Base-by-base conservation (phyloP, 2,329 filamentous ascomycete species). In the Phoma sp. region DNA sequence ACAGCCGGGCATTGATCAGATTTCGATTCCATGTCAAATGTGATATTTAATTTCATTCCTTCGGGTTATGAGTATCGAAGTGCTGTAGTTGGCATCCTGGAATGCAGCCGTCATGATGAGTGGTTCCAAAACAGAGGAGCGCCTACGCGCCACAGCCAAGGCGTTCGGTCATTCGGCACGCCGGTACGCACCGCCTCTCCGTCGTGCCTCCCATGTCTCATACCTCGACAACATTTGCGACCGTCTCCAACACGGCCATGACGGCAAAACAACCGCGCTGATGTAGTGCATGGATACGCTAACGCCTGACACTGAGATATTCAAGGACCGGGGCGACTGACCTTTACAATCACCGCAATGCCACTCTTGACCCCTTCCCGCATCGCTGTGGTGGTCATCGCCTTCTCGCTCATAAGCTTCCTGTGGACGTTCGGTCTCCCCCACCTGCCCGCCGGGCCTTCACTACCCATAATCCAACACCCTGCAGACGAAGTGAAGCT, bases 281-380 rank as follows among this genome's bases (percentile, higher is more conserved):
- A 51, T 51, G 46, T 51, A 55, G 52, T 37, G 22, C 22, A 9
- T 43, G 2, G 15, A 44, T 4, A 22, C 19, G 10, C 19, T 8
- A n/a, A n/a, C 9, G 2, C 10, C 36, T 38, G 37, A 4, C 24
- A 29, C 9, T n/a, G 4, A 29, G 4, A 10, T n/a, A 8, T 4
- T 38, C 36, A 6, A 12, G 41, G 22, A 31, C 19, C 24, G 19
- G 4, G 24, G 51, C 58, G 31, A 32, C 10, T 12, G 19, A 43
- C 55, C 40, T 49, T 51, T 17, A 29, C 41, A 13, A 27, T 47
- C 50, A 52, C 60, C 62, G 40, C 54, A 5, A 73, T 73, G 71
- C 70, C 71, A 40, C 54, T 64, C 50, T 29, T 74, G 41, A 73
- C 70, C 22, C 71, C 68, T 39, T 71, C 71, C 24, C 70, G 71